These are phyloP conservation scores for Cyberlindnera maritima DNA, from an alignment of 805 yeast genomes.

Conservation along the genomic window DNA sequence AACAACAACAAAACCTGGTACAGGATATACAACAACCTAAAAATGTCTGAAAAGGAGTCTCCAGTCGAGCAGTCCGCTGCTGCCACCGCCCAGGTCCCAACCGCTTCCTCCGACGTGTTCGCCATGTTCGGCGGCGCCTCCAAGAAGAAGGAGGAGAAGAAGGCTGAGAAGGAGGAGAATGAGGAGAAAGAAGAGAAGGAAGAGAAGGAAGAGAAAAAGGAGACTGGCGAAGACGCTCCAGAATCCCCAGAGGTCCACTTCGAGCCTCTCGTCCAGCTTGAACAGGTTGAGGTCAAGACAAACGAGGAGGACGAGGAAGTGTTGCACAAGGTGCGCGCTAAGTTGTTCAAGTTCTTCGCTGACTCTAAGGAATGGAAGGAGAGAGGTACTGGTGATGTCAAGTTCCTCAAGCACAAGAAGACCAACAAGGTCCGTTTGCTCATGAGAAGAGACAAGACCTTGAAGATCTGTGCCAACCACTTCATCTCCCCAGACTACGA, in stretches of 20 bases:
- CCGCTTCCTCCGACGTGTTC: constrained; percentile 77
- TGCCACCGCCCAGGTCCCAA: constrained; percentile 56
- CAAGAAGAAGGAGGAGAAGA: constrained; percentile 52
- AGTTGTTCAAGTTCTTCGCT: constrained; percentile 83
- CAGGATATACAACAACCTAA: not conserved
- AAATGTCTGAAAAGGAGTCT: constrained; percentile 26
- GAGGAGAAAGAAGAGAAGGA: constrained; percentile 33
- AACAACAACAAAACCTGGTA: not conserved
- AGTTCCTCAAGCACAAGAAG: constrained; percentile 85
- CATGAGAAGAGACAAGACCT: constrained; percentile 99
- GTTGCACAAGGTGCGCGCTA: constrained; percentile 85
- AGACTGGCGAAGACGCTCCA: constrained; percentile 36
- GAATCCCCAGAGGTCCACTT: constrained; percentile 69
- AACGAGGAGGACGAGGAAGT: constrained; percentile 90
- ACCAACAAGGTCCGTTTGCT: constrained; percentile 82
- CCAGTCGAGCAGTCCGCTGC: constrained; percentile 22
- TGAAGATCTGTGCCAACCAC: constrained; percentile 98
- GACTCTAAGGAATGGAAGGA: constrained; percentile 96
- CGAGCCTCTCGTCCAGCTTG: constrained; percentile 93
- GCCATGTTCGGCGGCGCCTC: constrained; percentile 95
- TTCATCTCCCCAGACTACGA: constrained; percentile 76
- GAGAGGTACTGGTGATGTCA: constrained; percentile 98
- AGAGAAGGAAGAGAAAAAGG: constrained; percentile 31
- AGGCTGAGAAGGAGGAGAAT: constrained; percentile 38
- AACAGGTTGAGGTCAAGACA: constrained; percentile 94